phyloP scores from a whole-genome alignment of 306 rosid genomes.

The Rosa chinensis region DNA sequence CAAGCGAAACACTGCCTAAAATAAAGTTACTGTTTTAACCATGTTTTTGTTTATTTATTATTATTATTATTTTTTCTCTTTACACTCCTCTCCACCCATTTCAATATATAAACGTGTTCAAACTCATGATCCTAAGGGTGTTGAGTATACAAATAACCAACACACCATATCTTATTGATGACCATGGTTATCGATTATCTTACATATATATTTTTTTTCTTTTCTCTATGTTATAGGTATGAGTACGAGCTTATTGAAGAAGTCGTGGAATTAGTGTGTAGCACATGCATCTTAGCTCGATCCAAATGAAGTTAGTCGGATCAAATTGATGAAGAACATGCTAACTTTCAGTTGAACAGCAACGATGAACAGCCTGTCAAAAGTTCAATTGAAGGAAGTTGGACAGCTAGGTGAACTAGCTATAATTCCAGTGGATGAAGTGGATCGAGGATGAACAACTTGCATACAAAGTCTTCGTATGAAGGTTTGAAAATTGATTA shows the following conservation, averaged over 20 bases:
- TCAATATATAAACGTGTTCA: too few relatives aligned
- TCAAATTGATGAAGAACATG: background rate
- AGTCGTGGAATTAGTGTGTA: background rate
- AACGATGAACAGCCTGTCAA: background rate
- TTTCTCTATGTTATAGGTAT: background rate
- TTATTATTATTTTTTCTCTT: too few relatives aligned
- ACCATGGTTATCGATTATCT: background rate
- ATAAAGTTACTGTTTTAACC: too few relatives aligned
- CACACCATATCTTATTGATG: too few relatives aligned
- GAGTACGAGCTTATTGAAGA: background rate
- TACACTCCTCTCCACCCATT: too few relatives aligned
- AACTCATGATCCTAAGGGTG: too few relatives aligned
- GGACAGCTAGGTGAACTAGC: background rate
- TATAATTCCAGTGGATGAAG: background rate
- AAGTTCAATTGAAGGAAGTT: background rate
- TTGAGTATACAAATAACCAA: background rate
- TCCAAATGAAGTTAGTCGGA: background rate
- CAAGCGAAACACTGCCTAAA: too few relatives aligned
- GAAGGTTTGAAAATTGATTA: background rate
- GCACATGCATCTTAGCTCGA: background rate
- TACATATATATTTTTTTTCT: background rate
- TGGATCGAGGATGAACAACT: background rate
- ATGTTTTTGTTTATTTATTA: too few relatives aligned
- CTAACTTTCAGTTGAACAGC: background rate
- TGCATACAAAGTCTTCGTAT: background rate